Conservation (phyloP, 345 rosid species). For the Nephelium lappaceum region DNA sequence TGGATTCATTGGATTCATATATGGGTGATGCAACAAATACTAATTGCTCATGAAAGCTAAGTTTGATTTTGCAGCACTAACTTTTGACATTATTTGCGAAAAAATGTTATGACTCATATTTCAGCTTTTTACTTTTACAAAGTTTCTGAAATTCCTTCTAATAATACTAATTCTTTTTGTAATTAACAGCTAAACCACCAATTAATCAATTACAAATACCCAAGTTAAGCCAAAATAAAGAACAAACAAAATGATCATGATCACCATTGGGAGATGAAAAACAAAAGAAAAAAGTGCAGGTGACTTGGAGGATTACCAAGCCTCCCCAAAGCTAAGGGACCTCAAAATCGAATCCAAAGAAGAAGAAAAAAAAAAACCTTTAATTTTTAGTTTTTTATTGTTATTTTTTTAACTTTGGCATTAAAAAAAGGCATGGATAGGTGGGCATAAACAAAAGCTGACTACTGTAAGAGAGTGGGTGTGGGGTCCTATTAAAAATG, state of each 20-base stretch:
- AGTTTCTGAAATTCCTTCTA: neutral
- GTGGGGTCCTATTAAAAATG: constrained; percentile 5
- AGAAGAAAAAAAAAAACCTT: neutral
- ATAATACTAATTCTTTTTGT: neutral
- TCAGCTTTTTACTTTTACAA: neutral
- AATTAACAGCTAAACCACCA: neutral
- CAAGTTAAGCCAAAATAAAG: neutral
- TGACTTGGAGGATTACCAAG: constrained; percentile 30
- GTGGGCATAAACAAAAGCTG: constrained; percentile 26
- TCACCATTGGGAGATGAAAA: neutral
- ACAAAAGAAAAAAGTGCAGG: neutral
- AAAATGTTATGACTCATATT: neutral
- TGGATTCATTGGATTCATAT: constrained; percentile 5
- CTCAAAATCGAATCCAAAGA: constrained; percentile 36
- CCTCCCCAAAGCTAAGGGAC: neutral
- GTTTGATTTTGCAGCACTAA: neutral
- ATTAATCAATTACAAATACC: neutral
- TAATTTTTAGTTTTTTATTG: too few relatives aligned
- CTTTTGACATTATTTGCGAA: neutral
- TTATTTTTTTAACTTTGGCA: constrained; percentile 9
- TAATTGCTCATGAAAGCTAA: neutral
- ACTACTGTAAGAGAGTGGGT: neutral
- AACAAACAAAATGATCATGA: neutral
- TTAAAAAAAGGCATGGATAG: neutral
- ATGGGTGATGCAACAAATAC: neutral